phyloP scores from a whole-genome alignment of 768 basidiomycete genomes.

The Filobasidium floriforme region DNA sequence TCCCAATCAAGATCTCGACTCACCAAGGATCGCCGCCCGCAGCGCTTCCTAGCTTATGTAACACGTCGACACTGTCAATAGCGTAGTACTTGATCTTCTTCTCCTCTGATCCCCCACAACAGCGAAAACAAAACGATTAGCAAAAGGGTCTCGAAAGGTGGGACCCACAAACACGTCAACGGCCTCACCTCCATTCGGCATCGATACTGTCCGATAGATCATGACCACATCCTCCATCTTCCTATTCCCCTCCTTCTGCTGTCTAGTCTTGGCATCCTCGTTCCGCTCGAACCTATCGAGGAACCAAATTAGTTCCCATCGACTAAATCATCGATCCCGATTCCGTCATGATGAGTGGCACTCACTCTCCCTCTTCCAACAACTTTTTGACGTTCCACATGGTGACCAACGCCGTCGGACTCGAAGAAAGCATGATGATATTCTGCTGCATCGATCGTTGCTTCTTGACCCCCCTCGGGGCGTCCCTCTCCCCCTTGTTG shows the following conservation, averaged over 20 bases:
- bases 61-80: conserved; percentile 84
- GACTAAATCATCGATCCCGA: conserved; percentile 15
- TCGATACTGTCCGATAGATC: conserved; percentile 64
- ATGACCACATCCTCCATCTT: conserved; percentile 74
- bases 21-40: conserved; percentile 68
- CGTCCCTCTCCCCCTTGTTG: conserved; percentile 17
- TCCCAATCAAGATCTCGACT: conserved; percentile 14
- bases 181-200: conserved; percentile 18
- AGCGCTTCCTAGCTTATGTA: conserved; percentile 61
- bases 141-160: too few species aligned
- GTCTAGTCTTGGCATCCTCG: conserved; percentile 52
- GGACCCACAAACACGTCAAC: too few species aligned
- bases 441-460: conserved; percentile 65
- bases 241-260: conserved; percentile 60
- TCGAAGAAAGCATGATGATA: conserved; percentile 95
- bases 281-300: conserved; percentile 61
- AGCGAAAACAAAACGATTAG: too few species aligned
- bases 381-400: conserved; percentile 97
- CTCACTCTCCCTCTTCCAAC: conserved; percentile 74
- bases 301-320: too few species aligned
- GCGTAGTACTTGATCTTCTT: conserved; percentile 62
- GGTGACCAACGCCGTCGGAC: conserved; percentile 86
- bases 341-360: too few species aligned
- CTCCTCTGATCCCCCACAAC: conserved; percentile 27
- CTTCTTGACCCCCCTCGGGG: conserved; percentile 33